Evolutionary conservation across 495 filamentous ascomycete genomes (phyloP).

Genomic region (Penicillium simplicissimum): DNA sequence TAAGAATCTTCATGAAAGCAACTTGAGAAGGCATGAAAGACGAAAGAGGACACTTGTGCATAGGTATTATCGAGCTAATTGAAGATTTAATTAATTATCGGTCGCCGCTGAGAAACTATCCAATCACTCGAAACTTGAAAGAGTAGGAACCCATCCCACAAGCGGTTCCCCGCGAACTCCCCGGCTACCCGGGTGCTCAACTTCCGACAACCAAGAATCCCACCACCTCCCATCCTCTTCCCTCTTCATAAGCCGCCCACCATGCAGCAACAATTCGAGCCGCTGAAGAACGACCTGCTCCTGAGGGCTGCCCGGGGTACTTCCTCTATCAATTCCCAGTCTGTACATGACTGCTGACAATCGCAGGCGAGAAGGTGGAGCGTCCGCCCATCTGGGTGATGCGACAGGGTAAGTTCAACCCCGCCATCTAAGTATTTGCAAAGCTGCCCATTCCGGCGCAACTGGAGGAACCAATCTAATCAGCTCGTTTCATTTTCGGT

Average conservation of each 20-base stretch:
- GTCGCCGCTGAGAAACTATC: too few relatives aligned
- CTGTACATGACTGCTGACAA: constrained; percentile 22
- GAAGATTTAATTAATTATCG: too few relatives aligned
- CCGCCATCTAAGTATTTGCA: neutral
- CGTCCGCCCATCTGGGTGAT: constrained; percentile 97
- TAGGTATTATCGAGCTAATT: too few relatives aligned
- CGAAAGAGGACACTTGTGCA: too few relatives aligned
- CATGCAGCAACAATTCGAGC: constrained; percentile 69
- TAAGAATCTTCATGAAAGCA: too few relatives aligned
- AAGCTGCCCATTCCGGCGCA: neutral
- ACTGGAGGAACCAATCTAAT: neutral
- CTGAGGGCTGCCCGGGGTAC: constrained; percentile 84
- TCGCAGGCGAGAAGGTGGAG: constrained; percentile 81
- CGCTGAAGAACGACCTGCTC: constrained; percentile 87
- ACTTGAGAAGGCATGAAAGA: too few relatives aligned
- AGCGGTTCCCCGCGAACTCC: constrained; percentile 9
- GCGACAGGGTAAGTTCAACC: constrained; percentile 76
- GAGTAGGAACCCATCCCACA: neutral
- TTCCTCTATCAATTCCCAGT: neutral
- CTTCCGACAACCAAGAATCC: constrained; percentile 14
- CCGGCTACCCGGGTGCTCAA: constrained; percentile 21
- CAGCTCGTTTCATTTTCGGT: neutral
- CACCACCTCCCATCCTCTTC: constrained; percentile 31
- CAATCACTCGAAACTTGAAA: too few relatives aligned
- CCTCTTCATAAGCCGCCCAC: constrained; percentile 28